Evolutionary conservation across 2,329 filamentous ascomycete species (phyloP).

Genomic region (Xylariaceae sp.): DNA sequence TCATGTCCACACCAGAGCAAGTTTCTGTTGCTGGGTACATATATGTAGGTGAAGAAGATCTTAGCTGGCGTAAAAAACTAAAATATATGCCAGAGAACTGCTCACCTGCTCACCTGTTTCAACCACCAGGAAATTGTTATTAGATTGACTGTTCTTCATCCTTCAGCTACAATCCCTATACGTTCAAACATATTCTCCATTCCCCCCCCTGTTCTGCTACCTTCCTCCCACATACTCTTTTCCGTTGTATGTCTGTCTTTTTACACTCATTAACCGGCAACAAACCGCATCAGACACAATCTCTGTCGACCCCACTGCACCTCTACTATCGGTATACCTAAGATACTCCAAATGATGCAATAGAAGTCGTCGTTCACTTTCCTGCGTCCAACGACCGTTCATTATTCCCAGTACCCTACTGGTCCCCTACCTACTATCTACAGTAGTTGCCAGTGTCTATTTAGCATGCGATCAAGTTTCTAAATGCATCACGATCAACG

Average conservation of each 20-base stretch:
- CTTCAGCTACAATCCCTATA: slow-evolving; percentile 9
- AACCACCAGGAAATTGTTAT: neutral
- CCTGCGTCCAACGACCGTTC: neutral
- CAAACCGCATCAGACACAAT: neutral
- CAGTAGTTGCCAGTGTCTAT: slow-evolving; percentile 3
- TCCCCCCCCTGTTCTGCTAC: slow-evolving; percentile 9
- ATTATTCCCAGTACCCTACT: too few species aligned
- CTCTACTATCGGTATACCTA: too few species aligned
- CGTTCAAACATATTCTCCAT: slow-evolving; percentile 17
- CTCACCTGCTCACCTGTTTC: neutral
- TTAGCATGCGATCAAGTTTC: slow-evolving; percentile 36
- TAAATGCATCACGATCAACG: slow-evolving; percentile 44
- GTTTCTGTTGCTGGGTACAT: neutral
- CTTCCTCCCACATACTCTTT: slow-evolving; percentile 1
- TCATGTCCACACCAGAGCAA: neutral
- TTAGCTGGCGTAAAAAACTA: too few species aligned
- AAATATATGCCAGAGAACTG: too few species aligned
- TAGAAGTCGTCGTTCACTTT: neutral
- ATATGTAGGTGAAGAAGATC: too few species aligned
- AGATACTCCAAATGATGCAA: neutral
- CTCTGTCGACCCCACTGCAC: neutral
- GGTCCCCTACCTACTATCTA: too few species aligned
- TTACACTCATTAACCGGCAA: neutral
- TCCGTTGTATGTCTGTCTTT: neutral
- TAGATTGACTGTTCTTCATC: neutral